phyloP scores from a whole-genome alignment of 176 grass and related monocot genomes.

The Olyra latifolia region DNA sequence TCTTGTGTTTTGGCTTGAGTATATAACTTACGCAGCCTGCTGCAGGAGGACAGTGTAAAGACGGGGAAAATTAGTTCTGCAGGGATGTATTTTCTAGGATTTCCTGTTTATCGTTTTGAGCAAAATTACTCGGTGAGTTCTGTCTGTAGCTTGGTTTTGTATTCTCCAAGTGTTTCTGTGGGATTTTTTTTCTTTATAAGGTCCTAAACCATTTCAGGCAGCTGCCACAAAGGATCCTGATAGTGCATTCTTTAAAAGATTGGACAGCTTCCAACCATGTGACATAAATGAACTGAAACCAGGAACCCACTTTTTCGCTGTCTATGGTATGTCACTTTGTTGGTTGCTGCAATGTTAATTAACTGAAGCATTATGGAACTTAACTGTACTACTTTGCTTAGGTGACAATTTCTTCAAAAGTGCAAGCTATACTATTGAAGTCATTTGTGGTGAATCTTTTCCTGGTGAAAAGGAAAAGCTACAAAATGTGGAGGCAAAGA shows the following conservation, averaged over 20 bases:
- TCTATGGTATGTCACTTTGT: constrained; percentile 70
- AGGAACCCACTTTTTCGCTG: constrained; percentile 94
- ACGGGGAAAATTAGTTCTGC: constrained; percentile 74
- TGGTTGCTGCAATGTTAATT: constrained; percentile 5
- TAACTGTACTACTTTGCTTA: constrained; percentile 35
- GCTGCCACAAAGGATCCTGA: constrained; percentile 78
- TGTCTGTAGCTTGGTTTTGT: constrained; percentile 7
- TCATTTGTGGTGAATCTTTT: constrained; percentile 83
- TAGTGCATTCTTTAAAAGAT: constrained; percentile 93
- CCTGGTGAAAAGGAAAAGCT: constrained; percentile 76
- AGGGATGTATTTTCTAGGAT: constrained; percentile 93
- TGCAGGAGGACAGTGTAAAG: constrained; percentile 89
- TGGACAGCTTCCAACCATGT: constrained; percentile 96
- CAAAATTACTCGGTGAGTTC: constrained; percentile 66
- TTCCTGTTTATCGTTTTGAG: constrained; percentile 90
- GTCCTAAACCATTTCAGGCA: constrained; percentile 50
- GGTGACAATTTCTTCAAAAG: constrained; percentile 99
- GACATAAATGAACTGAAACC: constrained; percentile 97
- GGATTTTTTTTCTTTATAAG: constrained; percentile 15
- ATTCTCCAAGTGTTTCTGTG: constrained; percentile 13
- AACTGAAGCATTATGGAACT: background rate
- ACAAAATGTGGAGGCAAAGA: constrained; percentile 72
- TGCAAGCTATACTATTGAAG: constrained; percentile 89
- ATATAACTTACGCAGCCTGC: constrained; percentile 14
- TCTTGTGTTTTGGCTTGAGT: constrained; percentile 11